Base-by-base conservation (phyloP, 805 yeast species). In the Blastobotrys terrestris region DNA sequence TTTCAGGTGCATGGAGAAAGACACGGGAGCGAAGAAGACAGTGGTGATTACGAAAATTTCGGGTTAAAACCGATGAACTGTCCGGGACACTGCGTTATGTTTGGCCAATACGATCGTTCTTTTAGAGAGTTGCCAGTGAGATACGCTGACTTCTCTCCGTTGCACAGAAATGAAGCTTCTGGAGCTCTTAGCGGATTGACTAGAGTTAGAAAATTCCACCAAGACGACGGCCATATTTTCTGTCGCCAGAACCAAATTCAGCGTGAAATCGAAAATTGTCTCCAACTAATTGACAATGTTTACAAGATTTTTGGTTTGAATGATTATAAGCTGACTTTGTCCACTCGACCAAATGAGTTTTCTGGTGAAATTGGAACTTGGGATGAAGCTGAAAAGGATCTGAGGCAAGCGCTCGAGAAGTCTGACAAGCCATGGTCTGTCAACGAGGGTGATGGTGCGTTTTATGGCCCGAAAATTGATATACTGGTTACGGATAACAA, bases 201-300 rank as follows among this genome's bases (percentile, higher is more conserved):
- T 0, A 76, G 99, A 53, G 97, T 94, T 2, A 79, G 99, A 54
- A 75, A 96, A 57, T 94, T 94, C 71, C 99, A 94, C 68, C 99
- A 94, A 71, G 99, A 94, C 68, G 99, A 94, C 67, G 98, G 97
- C 5, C 99, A 94, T 63, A 91, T 94, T 22, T 94, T 94, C 67
- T 94, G 99, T 65, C 80, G 84, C 1, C 75, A 78, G 39, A 81
- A 77, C 4, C 99, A 94, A 69, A 83, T 94, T 47, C 78, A 77
- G 48, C 61, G 67, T 31, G 99, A 94, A 64, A 90, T 94, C 48
- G 63, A 75, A 7, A 78, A 80, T 52, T 86, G 94, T 11, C 74
- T 94, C 53, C 76, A 80, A 61, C 73, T 94, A 63, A 79, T 94
- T 51, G 85, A 84, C 61, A 77, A 84, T 56, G 83, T 91, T 39